Percentiles rank a stretch among this genome's conserved stretches.
These are phyloP conservation scores for Cicer yamashitae DNA, from an alignment of 306 rosid genomes.

Conservation along the genomic window DNA sequence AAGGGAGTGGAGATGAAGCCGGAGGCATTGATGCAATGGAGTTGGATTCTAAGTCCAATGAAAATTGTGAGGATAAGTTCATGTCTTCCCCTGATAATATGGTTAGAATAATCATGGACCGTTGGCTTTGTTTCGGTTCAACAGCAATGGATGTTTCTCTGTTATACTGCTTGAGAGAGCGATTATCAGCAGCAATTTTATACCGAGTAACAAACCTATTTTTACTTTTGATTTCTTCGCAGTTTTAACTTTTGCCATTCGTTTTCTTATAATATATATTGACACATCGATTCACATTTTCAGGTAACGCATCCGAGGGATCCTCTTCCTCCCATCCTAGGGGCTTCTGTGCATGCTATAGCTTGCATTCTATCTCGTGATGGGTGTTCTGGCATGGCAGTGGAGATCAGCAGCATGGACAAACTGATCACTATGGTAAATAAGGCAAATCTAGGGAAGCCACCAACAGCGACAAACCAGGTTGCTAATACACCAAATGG, in stretches of 20 bases:
- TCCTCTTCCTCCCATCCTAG: slow-evolving; percentile 71
- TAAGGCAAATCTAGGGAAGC: slow-evolving; percentile 44
- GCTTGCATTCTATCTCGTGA: slow-evolving; percentile 69
- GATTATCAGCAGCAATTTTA: slow-evolving; percentile 74
- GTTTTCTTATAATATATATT: slow-evolving; percentile 20
- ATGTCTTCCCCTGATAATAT: slow-evolving; percentile 80
- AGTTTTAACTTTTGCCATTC: slow-evolving; percentile 13
- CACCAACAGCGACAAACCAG: not conserved
- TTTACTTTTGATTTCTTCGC: not conserved
- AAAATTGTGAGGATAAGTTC: slow-evolving; percentile 53
- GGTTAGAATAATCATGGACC: slow-evolving; percentile 74
- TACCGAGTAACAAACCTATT: slow-evolving; percentile 59
- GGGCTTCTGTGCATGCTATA: slow-evolving; percentile 62
- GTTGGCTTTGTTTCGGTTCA: slow-evolving; percentile 75
- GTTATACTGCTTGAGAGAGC: slow-evolving; percentile 89
- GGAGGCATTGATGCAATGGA: slow-evolving; percentile 66
- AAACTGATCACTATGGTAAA: slow-evolving; percentile 49
- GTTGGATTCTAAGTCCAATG: slow-evolving; percentile 55
- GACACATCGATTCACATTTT: slow-evolving; percentile 40
- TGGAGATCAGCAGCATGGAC: slow-evolving; percentile 45
- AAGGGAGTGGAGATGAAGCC: slow-evolving; percentile 52
- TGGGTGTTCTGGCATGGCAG: slow-evolving; percentile 61
- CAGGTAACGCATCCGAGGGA: slow-evolving; percentile 71
- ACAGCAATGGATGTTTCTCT: slow-evolving; percentile 95
- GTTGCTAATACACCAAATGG: slow-evolving; percentile 36